Evolutionary conservation across 108 stramenopile genomes (phyloP), one percentile per base, ranked within the genome.

Genomic region (Epipyxis sp.): DNA sequence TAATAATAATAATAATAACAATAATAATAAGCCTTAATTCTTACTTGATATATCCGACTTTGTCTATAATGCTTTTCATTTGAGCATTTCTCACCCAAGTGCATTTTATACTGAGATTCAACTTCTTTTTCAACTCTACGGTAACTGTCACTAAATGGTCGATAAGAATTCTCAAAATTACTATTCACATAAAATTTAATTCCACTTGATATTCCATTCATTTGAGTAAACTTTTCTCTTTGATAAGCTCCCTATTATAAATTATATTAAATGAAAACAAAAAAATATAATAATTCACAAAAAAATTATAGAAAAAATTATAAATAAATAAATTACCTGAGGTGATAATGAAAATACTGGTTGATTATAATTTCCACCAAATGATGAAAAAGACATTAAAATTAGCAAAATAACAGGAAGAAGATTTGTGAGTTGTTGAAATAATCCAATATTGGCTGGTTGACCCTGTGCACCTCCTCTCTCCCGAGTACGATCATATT

Each of bases 361-460:
- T 37, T 41, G 39, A 25, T 41, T 16, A 37, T 68, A 68, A 25
- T 37, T 68, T 13, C 65, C 65, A 20, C 65, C 65, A 37, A 20
- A 68, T 20, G 39, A 37, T 68, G 39, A 37, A 68, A 68, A 68
- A 13, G 65, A 20, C 65, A 68, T 13, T 16, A 68, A 20, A 68
- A 68, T 16, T 25, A 68, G 20, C 20, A 68, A 37, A 20, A 68
- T 37, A 68, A 68, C 40, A 25, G 65, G 65, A 13, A 68, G 20
- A 20, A 68, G 20, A 20, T 68, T 20, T 20, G 40, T 37, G 41
- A 68, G 65, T 25, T 68, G 65, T 37, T 40, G 29, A 68, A 68
- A 20, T 25, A 37, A 37, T 20, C 65, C 65, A 20, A 20, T 37
- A 68, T 41, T 41, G n/a, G n/a, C n/a, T n/a, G n/a, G n/a, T n/a